Percentiles rank a stretch among this genome's conserved stretches.
phyloP scores from a whole-genome alignment of 2,329 filamentous ascomycete species.

The Coniosporium tulheliwenetii region DNA sequence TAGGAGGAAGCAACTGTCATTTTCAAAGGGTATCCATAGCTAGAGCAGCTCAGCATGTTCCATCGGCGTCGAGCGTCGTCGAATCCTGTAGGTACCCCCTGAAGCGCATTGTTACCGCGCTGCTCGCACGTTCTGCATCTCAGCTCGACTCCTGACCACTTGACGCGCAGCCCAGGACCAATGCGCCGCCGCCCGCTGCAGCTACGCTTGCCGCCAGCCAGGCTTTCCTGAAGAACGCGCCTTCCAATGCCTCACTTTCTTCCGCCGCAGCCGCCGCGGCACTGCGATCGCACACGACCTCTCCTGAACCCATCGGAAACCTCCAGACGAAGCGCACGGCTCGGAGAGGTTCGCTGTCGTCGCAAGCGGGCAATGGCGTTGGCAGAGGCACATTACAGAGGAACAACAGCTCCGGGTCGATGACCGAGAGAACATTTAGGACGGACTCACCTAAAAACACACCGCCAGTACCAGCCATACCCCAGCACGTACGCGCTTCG shows the following conservation, averaged over 20 bases:
- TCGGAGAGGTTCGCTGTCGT: conserved; percentile 59
- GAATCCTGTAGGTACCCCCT: conserved; percentile 14
- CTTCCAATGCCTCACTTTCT: conserved; percentile 53
- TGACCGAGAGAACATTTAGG: conserved; percentile 80
- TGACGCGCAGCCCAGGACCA: conserved; percentile 29
- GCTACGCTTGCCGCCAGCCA: conserved; percentile 68
- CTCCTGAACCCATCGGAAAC: conserved; percentile 64
- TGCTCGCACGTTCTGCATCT: not conserved
- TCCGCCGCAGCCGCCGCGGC: conserved; percentile 78
- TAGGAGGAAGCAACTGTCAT: too few relatives aligned
- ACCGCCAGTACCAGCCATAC: conserved; percentile 12
- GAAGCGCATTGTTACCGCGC: not conserved
- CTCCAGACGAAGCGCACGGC: conserved; percentile 77
- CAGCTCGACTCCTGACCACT: conserved; percentile 32
- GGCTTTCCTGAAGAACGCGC: conserved; percentile 57
- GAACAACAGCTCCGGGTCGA: conserved; percentile 58
- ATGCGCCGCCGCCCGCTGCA: conserved; percentile 47
- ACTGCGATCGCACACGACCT: conserved; percentile 59
- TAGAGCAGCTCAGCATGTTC: conserved; percentile 11
- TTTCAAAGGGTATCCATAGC: too few relatives aligned
- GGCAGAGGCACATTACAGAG: conserved; percentile 38
- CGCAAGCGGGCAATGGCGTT: conserved; percentile 34
- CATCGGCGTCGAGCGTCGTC: conserved; percentile 10
- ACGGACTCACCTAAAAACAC: conserved; percentile 52
- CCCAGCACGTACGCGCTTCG: conserved; percentile 23